These are phyloP conservation scores for Trypanosoma caninum DNA, from an alignment of 208 protist genomes.

Conservation along the genomic window DNA sequence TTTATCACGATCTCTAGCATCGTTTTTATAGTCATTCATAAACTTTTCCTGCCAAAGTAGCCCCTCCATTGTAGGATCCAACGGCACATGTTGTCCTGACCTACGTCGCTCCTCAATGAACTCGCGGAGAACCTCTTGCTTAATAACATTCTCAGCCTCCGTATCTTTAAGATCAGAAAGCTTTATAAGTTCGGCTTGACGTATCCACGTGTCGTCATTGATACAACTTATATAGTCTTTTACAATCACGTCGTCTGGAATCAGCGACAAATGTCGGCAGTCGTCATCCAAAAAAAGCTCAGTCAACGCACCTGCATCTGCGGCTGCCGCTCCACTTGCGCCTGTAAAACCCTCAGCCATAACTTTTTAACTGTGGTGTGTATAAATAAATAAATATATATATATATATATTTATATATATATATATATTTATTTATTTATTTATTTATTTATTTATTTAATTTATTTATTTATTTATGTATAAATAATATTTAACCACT, in stretches of 20 bases:
- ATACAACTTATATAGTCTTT: constrained; percentile 65
- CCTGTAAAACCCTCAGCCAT: constrained; percentile 13
- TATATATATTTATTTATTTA: no score
- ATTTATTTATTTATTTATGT: no score
- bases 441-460: no score
- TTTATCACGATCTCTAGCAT: constrained; percentile 32
- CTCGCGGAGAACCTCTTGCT: constrained; percentile 68
- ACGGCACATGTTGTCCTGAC: constrained; percentile 4
- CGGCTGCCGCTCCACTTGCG: no score
- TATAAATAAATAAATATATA: neutral
- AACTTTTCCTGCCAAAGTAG: constrained; percentile 80
- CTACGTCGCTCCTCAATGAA: constrained; percentile 52
- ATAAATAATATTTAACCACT: no score
- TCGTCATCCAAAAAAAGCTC: constrained; percentile 31
- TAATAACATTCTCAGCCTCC: constrained; percentile 48
- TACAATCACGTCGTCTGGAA: constrained; percentile 68
- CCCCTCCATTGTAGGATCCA: constrained; percentile 73
- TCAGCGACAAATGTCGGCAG: constrained; percentile 31
- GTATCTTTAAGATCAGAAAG: constrained; percentile 66
- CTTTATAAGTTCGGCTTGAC: constrained; percentile 60
- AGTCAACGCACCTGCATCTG: constrained; percentile 9
- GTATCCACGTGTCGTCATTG: constrained; percentile 85
- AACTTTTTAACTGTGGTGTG: neutral
- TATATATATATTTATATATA: no score
- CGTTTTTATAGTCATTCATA: constrained; percentile 67